Conservation (phyloP, 2,329 filamentous ascomycete genomes). For the Pestalotiopsis fici region DNA sequence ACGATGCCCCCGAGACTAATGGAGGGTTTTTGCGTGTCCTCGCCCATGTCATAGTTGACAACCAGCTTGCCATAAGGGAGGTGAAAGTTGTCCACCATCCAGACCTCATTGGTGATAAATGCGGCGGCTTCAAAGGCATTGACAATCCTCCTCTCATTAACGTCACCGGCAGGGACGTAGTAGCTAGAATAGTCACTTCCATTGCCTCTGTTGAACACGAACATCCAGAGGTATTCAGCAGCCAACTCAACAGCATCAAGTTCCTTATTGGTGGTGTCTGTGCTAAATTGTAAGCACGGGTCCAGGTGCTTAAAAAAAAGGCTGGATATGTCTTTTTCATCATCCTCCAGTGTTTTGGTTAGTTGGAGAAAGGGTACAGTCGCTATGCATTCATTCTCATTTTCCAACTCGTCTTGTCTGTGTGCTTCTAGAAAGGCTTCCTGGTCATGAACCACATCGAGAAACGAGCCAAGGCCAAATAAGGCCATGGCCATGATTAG, state of each 20-base stretch:
- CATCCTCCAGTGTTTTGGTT: not conserved
- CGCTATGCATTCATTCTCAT: not conserved
- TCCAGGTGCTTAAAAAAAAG: not conserved
- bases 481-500: not conserved
- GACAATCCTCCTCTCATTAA: not conserved
- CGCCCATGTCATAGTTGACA: not conserved
- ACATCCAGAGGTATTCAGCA: not conserved
- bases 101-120: not conserved
- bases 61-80: not conserved
- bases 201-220: not conserved
- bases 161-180: not conserved
- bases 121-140: not conserved
- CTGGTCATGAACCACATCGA: not conserved
- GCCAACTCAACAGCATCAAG: not conserved
- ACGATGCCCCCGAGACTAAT: not conserved
- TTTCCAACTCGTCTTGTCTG: not conserved
- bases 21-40: not conserved
- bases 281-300: not conserved
- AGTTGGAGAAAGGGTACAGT: not conserved
- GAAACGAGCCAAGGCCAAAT: not conserved
- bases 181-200: not conserved
- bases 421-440: not conserved
- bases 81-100: not conserved
- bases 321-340: not conserved
- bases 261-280: not conserved